Percentiles rank a stretch among this genome's conserved stretches.
These are phyloP conservation scores for Quercus robur DNA, from an alignment of 306 rosid species.

Conservation along the genomic window DNA sequence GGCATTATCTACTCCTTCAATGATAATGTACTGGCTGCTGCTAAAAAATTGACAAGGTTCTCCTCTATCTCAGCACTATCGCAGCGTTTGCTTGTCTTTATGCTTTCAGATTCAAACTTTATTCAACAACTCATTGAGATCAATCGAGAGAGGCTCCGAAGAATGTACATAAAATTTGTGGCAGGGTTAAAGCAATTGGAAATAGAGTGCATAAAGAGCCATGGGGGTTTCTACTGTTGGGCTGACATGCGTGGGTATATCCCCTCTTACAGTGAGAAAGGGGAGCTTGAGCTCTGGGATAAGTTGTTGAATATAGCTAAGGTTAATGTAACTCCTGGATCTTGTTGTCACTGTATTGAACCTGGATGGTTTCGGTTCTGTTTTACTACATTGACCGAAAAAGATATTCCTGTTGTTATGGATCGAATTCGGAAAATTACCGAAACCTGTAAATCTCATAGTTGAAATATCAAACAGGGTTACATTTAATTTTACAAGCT, in stretches of 20 bases:
- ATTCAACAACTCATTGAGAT: constrained; percentile 43
- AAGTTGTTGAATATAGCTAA: constrained; percentile 72
- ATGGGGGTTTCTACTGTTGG: constrained; percentile 91
- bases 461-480: constrained; percentile 34
- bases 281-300: constrained; percentile 95
- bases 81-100: constrained; percentile 64
- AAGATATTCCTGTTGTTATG: constrained; percentile 66
- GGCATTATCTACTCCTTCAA: constrained; percentile 75
- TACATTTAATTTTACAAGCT: background rate
- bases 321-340: constrained; percentile 80
- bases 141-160: constrained; percentile 47
- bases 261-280: constrained; percentile 74
- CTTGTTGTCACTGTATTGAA: constrained; percentile 81
- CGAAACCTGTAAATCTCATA: constrained; percentile 43
- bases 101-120: constrained; percentile 76
- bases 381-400: constrained; percentile 60
- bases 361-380: constrained; percentile 93
- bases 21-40: constrained; percentile 57
- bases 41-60: constrained; percentile 68
- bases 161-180: constrained; percentile 48
- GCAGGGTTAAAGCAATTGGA: constrained; percentile 74
- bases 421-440: constrained; percentile 65
- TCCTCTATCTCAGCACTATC: constrained; percentile 66
- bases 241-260: constrained; percentile 75
- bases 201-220: constrained; percentile 59